Conservation (phyloP, 192 early-diverging fungal species). For the Coemansia sp. region DNA sequence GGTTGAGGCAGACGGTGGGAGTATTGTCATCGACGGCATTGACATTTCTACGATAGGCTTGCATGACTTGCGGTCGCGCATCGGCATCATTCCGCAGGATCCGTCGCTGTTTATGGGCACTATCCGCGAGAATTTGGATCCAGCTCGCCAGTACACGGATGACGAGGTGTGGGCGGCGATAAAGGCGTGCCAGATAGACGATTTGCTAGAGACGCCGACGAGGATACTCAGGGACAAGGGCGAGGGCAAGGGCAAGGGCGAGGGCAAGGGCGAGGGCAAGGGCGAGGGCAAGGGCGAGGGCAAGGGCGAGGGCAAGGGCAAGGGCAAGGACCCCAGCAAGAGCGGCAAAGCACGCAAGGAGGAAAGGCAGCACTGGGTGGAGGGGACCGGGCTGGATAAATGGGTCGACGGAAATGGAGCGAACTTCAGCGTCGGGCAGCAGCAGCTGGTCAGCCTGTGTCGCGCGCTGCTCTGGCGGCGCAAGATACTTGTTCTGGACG, state of each 20-base stretch:
- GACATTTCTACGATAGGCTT: slow-evolving; percentile 57
- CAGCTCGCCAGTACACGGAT: slow-evolving; percentile 55
- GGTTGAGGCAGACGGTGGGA: slow-evolving; percentile 57
- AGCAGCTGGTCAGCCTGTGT: slow-evolving; percentile 60
- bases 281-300: neutral
- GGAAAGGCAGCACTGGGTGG: neutral
- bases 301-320: neutral
- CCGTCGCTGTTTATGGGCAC: slow-evolving; percentile 68
- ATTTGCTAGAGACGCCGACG: slow-evolving; percentile 38
- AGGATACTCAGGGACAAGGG: neutral
- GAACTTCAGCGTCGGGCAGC: slow-evolving; percentile 73
- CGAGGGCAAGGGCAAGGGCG: neutral
- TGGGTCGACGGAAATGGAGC: slow-evolving; percentile 49
- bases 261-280: neutral
- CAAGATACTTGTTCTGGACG: slow-evolving; percentile 74
- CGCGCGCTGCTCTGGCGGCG: slow-evolving; percentile 64
- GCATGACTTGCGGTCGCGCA: slow-evolving; percentile 56
- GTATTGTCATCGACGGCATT: slow-evolving; percentile 64
- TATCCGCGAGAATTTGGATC: slow-evolving; percentile 71
- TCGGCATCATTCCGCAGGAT: slow-evolving; percentile 73
- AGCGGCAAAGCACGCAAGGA: neutral
- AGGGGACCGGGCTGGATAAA: slow-evolving; percentile 14
- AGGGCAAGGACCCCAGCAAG: neutral
- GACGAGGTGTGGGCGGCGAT: slow-evolving; percentile 66
- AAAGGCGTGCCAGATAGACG: slow-evolving; percentile 27